Conservation (phyloP, 352 stramenopile genomes). For the Aphanomyces euteiches region DNA sequence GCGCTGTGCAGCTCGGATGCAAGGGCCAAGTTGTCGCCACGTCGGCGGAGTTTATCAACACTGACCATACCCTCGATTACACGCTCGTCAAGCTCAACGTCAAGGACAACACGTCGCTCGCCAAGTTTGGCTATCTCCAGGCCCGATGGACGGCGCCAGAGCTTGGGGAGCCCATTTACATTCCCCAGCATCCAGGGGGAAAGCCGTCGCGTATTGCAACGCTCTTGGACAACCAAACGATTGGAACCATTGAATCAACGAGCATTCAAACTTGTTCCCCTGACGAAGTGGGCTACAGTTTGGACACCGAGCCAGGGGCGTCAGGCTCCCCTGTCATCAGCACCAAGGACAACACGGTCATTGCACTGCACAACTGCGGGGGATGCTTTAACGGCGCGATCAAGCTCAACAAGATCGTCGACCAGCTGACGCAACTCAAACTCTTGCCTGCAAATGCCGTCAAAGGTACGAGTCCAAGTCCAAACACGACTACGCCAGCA, state of each 20-base stretch:
- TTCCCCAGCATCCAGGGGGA: slow-evolving; percentile 44
- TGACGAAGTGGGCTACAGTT: slow-evolving; percentile 58
- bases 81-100: slow-evolving; percentile 44
- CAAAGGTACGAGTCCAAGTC: not conserved
- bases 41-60: slow-evolving; percentile 49
- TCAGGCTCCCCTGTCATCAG: slow-evolving; percentile 64
- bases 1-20: slow-evolving; percentile 40
- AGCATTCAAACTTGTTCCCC: slow-evolving; percentile 14
- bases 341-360: slow-evolving; percentile 55
- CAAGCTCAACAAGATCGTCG: slow-evolving; percentile 42
- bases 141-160: slow-evolving; percentile 34
- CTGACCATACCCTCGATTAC: slow-evolving; percentile 51
- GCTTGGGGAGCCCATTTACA: slow-evolving; percentile 44
- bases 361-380: slow-evolving; percentile 62
- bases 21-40: slow-evolving; percentile 35
- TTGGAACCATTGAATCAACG: slow-evolving; percentile 33
- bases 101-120: not conserved
- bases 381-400: slow-evolving; percentile 39
- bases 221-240: slow-evolving; percentile 29
- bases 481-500: not conserved
- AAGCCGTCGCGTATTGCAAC: slow-evolving; percentile 41
- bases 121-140: slow-evolving; percentile 38
- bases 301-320: slow-evolving; percentile 60
- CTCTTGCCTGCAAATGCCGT: not conserved
- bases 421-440: slow-evolving; percentile 28